Evolutionary conservation across 2,329 filamentous ascomycete genomes (phyloP).

Genomic region (Alternaria ventricosa): DNA sequence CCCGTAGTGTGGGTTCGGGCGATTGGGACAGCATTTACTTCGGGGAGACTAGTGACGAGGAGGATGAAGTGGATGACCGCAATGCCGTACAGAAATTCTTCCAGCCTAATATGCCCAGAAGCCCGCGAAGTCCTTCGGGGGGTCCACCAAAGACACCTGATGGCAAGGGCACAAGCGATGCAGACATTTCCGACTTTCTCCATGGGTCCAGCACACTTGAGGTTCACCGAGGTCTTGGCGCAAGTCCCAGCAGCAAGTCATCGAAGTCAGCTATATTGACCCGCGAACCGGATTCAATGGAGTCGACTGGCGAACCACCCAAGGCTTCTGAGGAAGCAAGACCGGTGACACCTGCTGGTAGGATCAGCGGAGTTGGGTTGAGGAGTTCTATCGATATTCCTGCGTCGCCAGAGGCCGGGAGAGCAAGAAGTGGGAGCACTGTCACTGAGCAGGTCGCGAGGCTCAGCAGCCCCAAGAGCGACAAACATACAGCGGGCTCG

Average conservation of each 20-base stretch:
- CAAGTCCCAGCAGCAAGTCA: constrained; percentile 27
- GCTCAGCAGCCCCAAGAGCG: constrained; percentile 30
- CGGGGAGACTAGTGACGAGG: constrained; percentile 56
- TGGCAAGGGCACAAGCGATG: constrained; percentile 44
- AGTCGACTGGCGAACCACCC: constrained; percentile 29
- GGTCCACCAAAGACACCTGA: constrained; percentile 26
- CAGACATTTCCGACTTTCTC: constrained; percentile 51
- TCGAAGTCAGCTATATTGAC: constrained; percentile 16
- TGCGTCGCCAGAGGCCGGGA: constrained; percentile 19
- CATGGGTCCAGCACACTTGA: constrained; percentile 34
- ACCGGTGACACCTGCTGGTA: constrained; percentile 28
- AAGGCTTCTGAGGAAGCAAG: constrained; percentile 18
- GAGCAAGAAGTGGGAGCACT: constrained; percentile 30
- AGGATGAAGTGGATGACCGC: constrained; percentile 53
- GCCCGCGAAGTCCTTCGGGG: constrained; percentile 21
- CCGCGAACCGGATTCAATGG: constrained; percentile 39
- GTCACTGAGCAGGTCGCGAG: constrained; percentile 44
- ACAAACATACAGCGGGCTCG: constrained; percentile 1
- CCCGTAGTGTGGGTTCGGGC: constrained; percentile 49
- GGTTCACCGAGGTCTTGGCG: constrained; percentile 50
- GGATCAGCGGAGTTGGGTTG: constrained; percentile 37
- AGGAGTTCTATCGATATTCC: constrained; percentile 42
- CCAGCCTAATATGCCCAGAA: constrained; percentile 33
- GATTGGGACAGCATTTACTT: constrained; percentile 59
- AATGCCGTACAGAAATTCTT: constrained; percentile 46